phyloP scores from a whole-genome alignment of 1,284 basidiomycete species.

The Prillingera fragicola region DNA sequence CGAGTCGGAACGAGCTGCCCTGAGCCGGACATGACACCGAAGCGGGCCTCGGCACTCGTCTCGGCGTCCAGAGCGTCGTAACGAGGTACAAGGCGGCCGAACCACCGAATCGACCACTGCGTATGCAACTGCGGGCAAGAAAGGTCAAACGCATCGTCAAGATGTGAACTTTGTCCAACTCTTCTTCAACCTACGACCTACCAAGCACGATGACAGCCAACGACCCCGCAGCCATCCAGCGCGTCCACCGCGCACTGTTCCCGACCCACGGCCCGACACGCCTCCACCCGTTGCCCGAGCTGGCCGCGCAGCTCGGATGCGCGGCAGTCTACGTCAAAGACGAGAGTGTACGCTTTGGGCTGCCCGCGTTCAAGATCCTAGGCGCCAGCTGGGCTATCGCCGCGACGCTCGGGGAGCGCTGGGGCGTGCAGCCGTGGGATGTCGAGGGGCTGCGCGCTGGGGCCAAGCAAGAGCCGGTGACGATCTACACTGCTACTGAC shows the following conservation, averaged over 20 bases:
- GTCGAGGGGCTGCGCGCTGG: constrained; percentile 1
- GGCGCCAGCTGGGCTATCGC: constrained; percentile 17
- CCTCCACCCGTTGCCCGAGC: constrained; percentile 3
- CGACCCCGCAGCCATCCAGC: constrained; percentile 2
- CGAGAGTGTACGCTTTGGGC: constrained; percentile 14
- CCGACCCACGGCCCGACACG: constrained; percentile 12
- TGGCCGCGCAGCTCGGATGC: constrained; percentile 12
- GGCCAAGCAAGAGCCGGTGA: constrained; percentile 2
- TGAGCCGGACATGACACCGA: too few species aligned
- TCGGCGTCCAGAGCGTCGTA: too few species aligned
- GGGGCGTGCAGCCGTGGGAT: constrained; percentile 13
- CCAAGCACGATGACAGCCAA: too few species aligned
- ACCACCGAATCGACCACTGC: too few species aligned
- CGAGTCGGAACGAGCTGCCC: too few species aligned
- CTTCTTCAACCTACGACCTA: too few species aligned
- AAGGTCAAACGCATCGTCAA: too few species aligned
- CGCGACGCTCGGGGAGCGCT: constrained; percentile 7
- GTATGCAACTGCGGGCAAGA: too few species aligned
- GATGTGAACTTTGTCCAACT: too few species aligned
- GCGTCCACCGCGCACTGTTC: constrained; percentile 14
- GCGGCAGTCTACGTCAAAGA: constrained; percentile 15
- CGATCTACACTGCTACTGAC: constrained; percentile 14
- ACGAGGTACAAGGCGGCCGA: too few species aligned
- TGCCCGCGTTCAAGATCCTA: constrained; percentile 20
- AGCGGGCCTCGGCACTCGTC: too few species aligned